These are phyloP conservation scores for Fusarium sp. DNA, from an alignment of 2,329 filamentous ascomycete species.

Conservation along the genomic window DNA sequence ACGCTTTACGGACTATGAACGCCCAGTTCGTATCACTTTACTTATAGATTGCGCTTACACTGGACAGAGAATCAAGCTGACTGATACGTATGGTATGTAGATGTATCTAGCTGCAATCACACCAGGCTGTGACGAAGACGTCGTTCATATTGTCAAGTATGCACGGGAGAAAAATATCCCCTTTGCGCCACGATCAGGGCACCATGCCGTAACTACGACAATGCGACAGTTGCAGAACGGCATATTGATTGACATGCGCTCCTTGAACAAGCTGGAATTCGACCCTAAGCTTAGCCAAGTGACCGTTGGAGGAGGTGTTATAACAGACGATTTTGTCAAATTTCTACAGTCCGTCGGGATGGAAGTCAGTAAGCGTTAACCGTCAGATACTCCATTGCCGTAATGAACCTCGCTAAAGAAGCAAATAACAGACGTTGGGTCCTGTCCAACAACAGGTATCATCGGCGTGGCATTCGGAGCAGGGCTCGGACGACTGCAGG, in stretches of 20 bases:
- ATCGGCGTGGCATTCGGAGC: background rate
- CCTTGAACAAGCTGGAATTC: background rate
- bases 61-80: too few relatives aligned
- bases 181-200: background rate
- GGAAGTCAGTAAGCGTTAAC: background rate
- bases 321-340: background rate
- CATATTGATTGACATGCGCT: background rate
- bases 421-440: background rate
- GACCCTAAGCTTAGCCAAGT: background rate
- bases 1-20: background rate
- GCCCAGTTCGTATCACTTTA: background rate
- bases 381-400: background rate
- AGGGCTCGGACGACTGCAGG: background rate
- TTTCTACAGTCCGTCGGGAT: background rate
- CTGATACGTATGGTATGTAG: background rate
- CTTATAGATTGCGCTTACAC: too few relatives aligned
- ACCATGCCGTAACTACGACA: background rate
- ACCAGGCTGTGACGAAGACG: background rate
- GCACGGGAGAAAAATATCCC: background rate
- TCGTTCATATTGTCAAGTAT: background rate
- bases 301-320: background rate
- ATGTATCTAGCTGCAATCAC: background rate
- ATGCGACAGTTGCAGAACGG: background rate
- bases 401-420: background rate
- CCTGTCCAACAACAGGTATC: background rate